These are phyloP conservation scores for Amaranthus hypochondriacus DNA, from an alignment of 148 eudicot species.

Conservation along the genomic window DNA sequence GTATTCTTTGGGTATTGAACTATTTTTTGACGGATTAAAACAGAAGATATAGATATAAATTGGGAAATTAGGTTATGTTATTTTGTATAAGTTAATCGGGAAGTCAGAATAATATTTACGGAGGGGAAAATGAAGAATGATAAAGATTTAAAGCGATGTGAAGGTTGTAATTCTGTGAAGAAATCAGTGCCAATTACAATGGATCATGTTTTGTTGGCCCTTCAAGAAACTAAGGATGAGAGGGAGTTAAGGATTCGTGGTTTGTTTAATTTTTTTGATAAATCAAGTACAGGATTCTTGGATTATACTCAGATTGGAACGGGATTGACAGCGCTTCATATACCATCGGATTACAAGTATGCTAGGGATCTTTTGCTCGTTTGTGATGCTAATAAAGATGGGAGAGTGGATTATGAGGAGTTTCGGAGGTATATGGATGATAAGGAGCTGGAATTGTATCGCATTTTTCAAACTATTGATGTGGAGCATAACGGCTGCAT, in stretches of 20 bases:
- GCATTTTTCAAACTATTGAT: slow-evolving; percentile 91
- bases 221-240: slow-evolving; percentile 80
- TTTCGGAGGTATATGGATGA: slow-evolving; percentile 94
- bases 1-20: slow-evolving; percentile 16
- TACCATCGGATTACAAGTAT: slow-evolving; percentile 87
- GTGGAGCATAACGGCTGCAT: slow-evolving; percentile 97
- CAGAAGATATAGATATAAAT: neutral
- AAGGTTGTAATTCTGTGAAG: slow-evolving; percentile 64
- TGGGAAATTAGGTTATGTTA: neutral
- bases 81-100: neutral
- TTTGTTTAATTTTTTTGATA: slow-evolving; percentile 69
- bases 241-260: slow-evolving; percentile 64
- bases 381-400: slow-evolving; percentile 80
- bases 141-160: slow-evolving; percentile 28
- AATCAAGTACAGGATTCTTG: slow-evolving; percentile 56
- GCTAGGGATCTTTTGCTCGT: slow-evolving; percentile 77
- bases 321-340: slow-evolving; percentile 70
- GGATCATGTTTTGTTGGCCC: slow-evolving; percentile 79
- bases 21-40: slow-evolving; percentile 25
- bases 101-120: slow-evolving; percentile 10
- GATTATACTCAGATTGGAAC: slow-evolving; percentile 62
- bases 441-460: slow-evolving; percentile 91
- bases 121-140: slow-evolving; percentile 29
- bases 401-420: slow-evolving; percentile 80
- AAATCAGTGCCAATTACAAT: slow-evolving; percentile 65